Evolutionary conservation across 2,329 filamentous ascomycete genomes (phyloP).

Genomic region (Colletotrichum trifolii): DNA sequence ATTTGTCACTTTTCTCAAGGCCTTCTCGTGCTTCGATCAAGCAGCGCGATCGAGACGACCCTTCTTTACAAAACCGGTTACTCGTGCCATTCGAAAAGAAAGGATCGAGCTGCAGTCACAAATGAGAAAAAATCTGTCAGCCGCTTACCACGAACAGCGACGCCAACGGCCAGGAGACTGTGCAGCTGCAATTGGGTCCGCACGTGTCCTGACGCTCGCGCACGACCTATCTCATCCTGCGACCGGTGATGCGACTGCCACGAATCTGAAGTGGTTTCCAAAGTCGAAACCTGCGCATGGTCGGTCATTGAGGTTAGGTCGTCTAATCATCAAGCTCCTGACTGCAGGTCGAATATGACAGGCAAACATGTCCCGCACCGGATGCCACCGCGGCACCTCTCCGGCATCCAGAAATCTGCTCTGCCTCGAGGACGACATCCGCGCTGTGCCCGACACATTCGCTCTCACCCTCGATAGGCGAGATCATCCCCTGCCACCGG

Average conservation of each 20-base stretch:
- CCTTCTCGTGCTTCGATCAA: not conserved
- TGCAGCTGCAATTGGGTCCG: too few species aligned
- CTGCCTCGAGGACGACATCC: not conserved
- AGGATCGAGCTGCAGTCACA: constrained; percentile 1
- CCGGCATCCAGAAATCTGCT: constrained; percentile 5
- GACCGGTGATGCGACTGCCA: too few species aligned
- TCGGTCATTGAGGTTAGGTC: not conserved
- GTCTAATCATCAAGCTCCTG: constrained; percentile 10
- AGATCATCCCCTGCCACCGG: constrained; percentile 15
- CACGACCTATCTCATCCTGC: too few species aligned
- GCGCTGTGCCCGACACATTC: constrained; percentile 6
- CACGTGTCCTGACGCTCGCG: too few species aligned
- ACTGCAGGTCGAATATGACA: constrained; percentile 8
- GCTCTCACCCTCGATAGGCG: constrained; percentile 22
- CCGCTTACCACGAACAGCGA: not conserved
- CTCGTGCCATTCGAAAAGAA: constrained; percentile 6
- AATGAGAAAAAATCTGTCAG: not conserved
- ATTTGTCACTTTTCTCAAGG: constrained; percentile 15
- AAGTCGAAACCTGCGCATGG: not conserved
- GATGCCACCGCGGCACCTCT: constrained; percentile 17
- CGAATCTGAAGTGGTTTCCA: too few species aligned
- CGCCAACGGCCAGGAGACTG: too few species aligned
- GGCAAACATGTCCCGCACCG: constrained; percentile 9
- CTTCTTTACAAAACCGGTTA: constrained; percentile 5
- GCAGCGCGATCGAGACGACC: constrained; percentile 1